phyloP scores from a whole-genome alignment of 2,329 filamentous ascomycete species.

The Lachnellula cervina region DNA sequence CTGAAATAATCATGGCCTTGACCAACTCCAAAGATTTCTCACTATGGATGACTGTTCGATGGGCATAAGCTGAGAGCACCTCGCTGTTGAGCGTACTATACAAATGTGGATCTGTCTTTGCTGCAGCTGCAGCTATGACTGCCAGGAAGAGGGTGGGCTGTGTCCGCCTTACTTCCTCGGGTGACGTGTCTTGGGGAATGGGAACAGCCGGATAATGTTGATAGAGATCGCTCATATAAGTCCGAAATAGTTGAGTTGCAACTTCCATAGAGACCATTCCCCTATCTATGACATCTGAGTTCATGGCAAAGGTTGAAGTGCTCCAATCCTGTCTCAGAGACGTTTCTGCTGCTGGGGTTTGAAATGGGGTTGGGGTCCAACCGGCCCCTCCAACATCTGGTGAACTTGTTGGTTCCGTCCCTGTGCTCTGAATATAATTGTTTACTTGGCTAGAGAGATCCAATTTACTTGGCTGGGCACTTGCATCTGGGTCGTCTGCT shows the following conservation, averaged over 20 bases:
- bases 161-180: conserved; percentile 46
- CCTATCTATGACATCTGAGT: conserved; percentile 45
- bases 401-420: neutral
- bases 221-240: conserved; percentile 53
- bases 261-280: conserved; percentile 51
- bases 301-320: conserved; percentile 6
- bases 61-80: conserved; percentile 40
- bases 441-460: neutral
- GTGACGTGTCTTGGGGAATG: conserved; percentile 47
- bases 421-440: neutral
- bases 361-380: neutral
- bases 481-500: neutral
- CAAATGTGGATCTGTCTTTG: conserved; percentile 38
- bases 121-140: conserved; percentile 59
- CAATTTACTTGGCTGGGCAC: neutral
- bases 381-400: neutral
- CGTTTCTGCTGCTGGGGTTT: neutral
- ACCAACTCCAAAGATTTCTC: conserved; percentile 46
- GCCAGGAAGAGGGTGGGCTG: conserved; percentile 66
- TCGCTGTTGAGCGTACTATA: conserved; percentile 41
- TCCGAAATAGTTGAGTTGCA: conserved; percentile 48
- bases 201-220: conserved; percentile 56
- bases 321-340: neutral
- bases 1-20: conserved; percentile 41
- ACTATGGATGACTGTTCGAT: conserved; percentile 40